Base-by-base conservation (phyloP, 2,329 filamentous ascomycete species). In the Cladosporium sp. region DNA sequence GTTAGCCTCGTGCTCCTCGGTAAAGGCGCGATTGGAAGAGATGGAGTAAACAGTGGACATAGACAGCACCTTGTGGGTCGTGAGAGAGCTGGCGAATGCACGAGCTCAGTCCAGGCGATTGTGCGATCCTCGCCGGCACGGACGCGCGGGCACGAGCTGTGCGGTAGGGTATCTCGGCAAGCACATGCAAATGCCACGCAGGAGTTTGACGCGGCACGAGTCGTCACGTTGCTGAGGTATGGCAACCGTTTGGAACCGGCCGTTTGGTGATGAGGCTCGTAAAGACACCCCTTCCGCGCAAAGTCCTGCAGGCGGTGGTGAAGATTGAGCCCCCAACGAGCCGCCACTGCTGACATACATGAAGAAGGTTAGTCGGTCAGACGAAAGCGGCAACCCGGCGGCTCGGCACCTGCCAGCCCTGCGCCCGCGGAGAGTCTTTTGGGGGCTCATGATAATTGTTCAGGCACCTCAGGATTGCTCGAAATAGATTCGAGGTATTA, bases 1-100 rank as follows among this genome's bases (percentile, higher is more conserved):
- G 33, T n/a, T 55, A 56, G 50, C 31, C n/a, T 63, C 50, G 61
- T 63, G 61, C 31, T 55, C 37, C 21, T 33, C 61, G 61, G 61
- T 31, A 46, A 26, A 37, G n/a, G 61, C 50, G 35, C 61, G 35
- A 63, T 63, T 63, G 61, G 61, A 50, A 33, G 60, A 63, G 35
- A 63, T 46, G 61, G 50, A 62, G 50, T 5, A 26, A 46, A 49
- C 28, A 44, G 49, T 35, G 33, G 23, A 63, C 35, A 46, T 56
- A 50, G 16, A 21, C 37, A 59, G 26, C 26, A 29, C 26, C 10
- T 44, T 46, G 61, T 56, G 61, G 49, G 61, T 62, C 56, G 59
- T 8, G 57, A 46, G 29, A 3, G 28, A 49, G 57, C 49, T 53
- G 46, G 29, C 31, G 21, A 49, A 52, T 12, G 59, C 44, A 35